Percentiles rank a stretch among this genome's conserved stretches.
These are phyloP conservation scores for Hericium coralloides DNA, from an alignment of 768 basidiomycete genomes.

Conservation along the genomic window DNA sequence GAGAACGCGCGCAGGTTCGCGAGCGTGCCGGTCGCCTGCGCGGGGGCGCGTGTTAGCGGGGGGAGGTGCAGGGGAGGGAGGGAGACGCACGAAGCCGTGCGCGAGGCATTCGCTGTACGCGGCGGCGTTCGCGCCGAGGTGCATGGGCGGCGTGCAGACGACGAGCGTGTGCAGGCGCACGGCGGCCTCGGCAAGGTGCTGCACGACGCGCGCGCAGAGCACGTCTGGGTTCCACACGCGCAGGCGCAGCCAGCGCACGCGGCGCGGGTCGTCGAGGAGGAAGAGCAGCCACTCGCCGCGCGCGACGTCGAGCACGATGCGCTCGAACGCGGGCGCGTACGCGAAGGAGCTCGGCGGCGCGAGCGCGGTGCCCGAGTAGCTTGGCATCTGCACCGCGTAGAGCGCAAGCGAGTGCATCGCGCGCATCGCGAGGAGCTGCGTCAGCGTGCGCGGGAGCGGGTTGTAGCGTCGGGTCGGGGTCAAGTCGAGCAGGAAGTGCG, in stretches of 20 bases:
- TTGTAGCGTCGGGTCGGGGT: neutral
- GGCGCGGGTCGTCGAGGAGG: neutral
- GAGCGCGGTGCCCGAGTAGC: neutral
- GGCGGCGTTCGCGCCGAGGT: neutral
- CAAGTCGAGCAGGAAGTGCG: neutral
- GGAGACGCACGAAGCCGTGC: neutral
- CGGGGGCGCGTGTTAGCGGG: neutral
- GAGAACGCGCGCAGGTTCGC: neutral
- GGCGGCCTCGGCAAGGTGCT: neutral
- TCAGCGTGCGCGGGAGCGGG: neutral
- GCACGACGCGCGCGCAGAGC: neutral
- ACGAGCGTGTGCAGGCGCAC: neutral
- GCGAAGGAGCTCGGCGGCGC: neutral
- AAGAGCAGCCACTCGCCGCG: neutral
- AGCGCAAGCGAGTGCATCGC: neutral
- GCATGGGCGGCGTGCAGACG: neutral
- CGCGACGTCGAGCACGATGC: neutral
- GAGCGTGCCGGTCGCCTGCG: neutral
- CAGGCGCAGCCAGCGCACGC: neutral
- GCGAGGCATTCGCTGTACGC: neutral
- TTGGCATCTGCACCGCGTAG: neutral
- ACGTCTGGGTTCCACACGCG: neutral
- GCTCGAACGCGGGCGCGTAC: neutral
- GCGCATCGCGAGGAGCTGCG: neutral
- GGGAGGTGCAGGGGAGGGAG: neutral